Conservation (phyloP, 2,329 filamentous ascomycete genomes). For the Hawksworthiomyces lignivorus region DNA sequence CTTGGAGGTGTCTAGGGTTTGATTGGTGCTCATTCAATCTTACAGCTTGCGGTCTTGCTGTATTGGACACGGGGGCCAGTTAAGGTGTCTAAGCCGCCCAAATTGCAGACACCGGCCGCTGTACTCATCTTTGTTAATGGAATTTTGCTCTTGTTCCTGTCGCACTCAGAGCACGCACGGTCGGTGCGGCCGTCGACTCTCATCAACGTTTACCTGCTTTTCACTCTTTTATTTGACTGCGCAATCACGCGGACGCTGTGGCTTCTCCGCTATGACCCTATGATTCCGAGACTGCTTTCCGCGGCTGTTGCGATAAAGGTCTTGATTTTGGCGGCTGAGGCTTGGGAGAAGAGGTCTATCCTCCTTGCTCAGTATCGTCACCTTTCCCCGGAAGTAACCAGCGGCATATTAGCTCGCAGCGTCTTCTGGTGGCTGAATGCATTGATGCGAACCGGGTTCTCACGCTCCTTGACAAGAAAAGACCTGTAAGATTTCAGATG, state of each 20-base stretch:
- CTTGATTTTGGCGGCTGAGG: neutral
- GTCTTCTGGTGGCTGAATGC: slow-evolving; percentile 4
- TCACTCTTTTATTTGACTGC: neutral
- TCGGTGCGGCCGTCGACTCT: neutral
- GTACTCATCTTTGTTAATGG: neutral
- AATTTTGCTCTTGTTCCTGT: neutral
- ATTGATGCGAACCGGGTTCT: neutral
- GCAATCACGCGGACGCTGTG: neutral
- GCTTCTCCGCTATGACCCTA: neutral
- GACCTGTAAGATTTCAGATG: neutral
- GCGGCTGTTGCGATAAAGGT: neutral
- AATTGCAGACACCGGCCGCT: neutral
- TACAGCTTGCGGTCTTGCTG: slow-evolving; percentile 2
- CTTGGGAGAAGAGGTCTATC: neutral
- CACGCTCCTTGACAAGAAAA: neutral
- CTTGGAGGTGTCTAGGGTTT: too few relatives aligned
- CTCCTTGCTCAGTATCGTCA: neutral
- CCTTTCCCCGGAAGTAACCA: neutral
- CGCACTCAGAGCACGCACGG: neutral
- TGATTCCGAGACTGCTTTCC: neutral
- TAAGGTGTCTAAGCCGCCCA: neutral
- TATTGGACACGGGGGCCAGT: neutral
- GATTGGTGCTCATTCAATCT: neutral
- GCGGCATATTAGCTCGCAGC: neutral
- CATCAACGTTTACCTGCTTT: neutral